Evolutionary conservation across 2,329 filamentous ascomycete genomes (phyloP).

Genomic region (Cercospora sp.): DNA sequence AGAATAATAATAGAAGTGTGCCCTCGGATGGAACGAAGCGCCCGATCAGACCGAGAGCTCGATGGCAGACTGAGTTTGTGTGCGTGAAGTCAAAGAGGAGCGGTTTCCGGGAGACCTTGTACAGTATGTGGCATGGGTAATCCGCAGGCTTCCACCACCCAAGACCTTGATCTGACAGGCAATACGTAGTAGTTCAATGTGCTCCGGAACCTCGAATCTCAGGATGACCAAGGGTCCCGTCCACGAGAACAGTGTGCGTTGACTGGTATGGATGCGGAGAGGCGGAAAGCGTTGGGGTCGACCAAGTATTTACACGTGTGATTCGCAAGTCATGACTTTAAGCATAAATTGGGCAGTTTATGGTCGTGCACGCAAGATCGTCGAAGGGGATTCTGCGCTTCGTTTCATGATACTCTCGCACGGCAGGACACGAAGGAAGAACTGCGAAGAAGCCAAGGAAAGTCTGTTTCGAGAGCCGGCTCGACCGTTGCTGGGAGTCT

Average conservation of each 20-base stretch:
- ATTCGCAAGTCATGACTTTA: neutral
- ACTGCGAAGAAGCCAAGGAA: neutral
- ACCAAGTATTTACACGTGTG: neutral
- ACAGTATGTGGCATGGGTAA: neutral
- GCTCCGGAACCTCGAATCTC: neutral
- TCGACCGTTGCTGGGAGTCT: neutral
- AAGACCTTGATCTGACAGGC: neutral
- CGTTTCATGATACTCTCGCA: neutral
- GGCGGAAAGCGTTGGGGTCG: neutral
- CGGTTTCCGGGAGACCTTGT: neutral
- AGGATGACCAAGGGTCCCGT: neutral
- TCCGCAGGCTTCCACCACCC: neutral
- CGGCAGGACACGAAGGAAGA: neutral
- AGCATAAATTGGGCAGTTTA: neutral
- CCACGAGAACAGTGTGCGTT: neutral
- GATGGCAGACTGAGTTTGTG: neutral
- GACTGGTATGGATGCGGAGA: neutral
- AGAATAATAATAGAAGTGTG: neutral
- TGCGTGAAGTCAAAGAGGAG: constrained; percentile 1
- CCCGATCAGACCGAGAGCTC: neutral
- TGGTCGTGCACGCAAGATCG: neutral
- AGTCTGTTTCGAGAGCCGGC: neutral
- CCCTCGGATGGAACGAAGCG: neutral
- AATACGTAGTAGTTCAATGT: neutral
- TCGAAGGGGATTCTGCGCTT: neutral